Evolutionary conservation across 139 green algal genomes (phyloP), one percentile per base, ranked within the genome.

Genomic region (Spirogloea muscicola): DNA sequence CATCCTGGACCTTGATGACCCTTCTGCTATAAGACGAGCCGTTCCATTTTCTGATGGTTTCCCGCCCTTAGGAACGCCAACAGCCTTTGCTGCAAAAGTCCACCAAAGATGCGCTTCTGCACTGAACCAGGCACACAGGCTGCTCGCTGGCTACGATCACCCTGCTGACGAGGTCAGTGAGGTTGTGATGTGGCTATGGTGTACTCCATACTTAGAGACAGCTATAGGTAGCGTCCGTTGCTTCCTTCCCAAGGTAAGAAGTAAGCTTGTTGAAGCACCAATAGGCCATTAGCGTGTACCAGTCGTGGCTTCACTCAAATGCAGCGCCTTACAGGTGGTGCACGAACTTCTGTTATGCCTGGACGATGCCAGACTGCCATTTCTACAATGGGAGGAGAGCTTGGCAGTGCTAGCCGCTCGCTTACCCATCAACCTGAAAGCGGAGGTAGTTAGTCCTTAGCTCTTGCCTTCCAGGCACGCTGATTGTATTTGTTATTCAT

Each of bases 331-430:
- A 29, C 55, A 70, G 69, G 82, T 91, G 3, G 84, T 94, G 49
- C 49, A 73, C 9, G 80, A 82, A 33, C 76, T 97, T 59, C 83
- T 96, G 61, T 43, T 49, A 3, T 87, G 80, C 60, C 81, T 96
- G 58, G 88, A 93, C 71, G 77, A 92, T 58, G 86, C 88, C 0
- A 81, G 84, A 3, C 84, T 97, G 63, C 81, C 90, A 7, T 76
- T 94, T 58, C 67, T 91, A 79, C 90, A 96, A 80, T 97, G 91
- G 89, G 80, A 85, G 9, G 87, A 93, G 37, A 81, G 76, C 29
- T 89, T 90, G 55, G 84, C 75, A 0, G 91, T 92, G 36, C 87
- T 91, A 29, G 71, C 87, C 27, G 70, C 72, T 36, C 83, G 92
- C 43, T 72, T 97, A 67, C 90, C 90, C 0, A 80, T 77, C 18